Evolutionary conservation across 257 asterid species (phyloP), one percentile per base, ranked within the genome.

Genomic region (Fraxinus americana): DNA sequence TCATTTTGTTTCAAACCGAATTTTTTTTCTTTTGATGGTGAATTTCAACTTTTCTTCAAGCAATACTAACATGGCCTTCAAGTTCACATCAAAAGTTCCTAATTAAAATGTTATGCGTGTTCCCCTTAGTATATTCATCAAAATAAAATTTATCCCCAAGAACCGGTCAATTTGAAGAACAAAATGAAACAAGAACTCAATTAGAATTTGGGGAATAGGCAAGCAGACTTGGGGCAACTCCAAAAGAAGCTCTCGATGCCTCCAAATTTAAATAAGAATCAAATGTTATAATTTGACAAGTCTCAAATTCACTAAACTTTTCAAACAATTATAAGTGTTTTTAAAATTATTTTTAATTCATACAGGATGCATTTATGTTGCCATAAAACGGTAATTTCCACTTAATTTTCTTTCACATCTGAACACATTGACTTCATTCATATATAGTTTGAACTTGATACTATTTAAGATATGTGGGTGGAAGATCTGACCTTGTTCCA

Each of bases 401-500:
- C 21, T 52, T 52, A 16, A 16, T 17, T 2, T 52, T 16, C 21
- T 52, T 52, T 16, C 17, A 17, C 48, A 41, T 41, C 48, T 8
- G 10, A 43, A 75, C 87, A 81, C 17, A 5, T 71, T 30, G 67
- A 54, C 36, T 68, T 4, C 83, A 35, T 16, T 12, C 65, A n/a
- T 19, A n/a, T 16, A 14, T 52, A 52, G 1, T 52, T 52, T 17
- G 17, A 52, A 52, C 21, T 7, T 52, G 8, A 52, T 52, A 0
- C 21, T 16, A n/a, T 17, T 17, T 16, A 52, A 52, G 21, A n/a
- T 11, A 11, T 48, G 2, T 52, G 63, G 63, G 63, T 52, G 63
- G 39, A 45, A 4, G 23, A 4, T 0, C 29, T 67, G 75, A 95
- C 97, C 97, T 91, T 91, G 83, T 88, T 90, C 97, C 99, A 93